Conservation (phyloP, 805 yeast genomes). For the Kodamaea sagamina region DNA sequence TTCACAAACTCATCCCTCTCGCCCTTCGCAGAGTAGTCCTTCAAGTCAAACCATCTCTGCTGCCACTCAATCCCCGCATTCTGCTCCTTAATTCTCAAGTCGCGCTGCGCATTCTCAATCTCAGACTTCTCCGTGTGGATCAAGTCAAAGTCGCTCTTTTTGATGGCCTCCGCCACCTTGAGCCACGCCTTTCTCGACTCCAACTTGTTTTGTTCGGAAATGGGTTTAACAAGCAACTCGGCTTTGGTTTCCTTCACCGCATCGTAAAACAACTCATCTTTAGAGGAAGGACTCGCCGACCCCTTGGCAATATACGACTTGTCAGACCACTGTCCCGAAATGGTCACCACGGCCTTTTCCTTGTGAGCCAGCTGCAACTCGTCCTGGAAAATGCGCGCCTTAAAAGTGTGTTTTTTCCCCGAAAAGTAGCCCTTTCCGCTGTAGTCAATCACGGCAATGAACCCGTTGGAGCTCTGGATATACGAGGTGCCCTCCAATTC, state of each 20-base stretch:
- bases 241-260: conserved; percentile 53
- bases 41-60: conserved; percentile 73
- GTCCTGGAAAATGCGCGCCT: conserved; percentile 74
- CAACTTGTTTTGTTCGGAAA: conserved; percentile 74
- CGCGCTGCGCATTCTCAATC: conserved; percentile 86
- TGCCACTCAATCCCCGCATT: conserved; percentile 69
- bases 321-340: conserved; percentile 92
- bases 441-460: conserved; percentile 70
- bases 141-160: conserved; percentile 67
- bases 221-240: conserved; percentile 72
- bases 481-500: conserved; percentile 89
- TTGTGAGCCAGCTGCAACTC: conserved; percentile 48
- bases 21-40: conserved; percentile 26
- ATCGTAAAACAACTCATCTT: conserved; percentile 61
- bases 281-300: conserved; percentile 43
- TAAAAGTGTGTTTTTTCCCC: conserved; percentile 91
- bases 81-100: conserved; percentile 69
- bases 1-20: conserved; percentile 35
- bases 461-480: conserved; percentile 82
- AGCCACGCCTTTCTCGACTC: conserved; percentile 91
- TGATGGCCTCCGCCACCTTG: conserved; percentile 85
- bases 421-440: conserved; percentile 93
- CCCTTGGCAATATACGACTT: conserved; percentile 66
- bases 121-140: conserved; percentile 74
- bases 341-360: conserved; percentile 71